These are phyloP conservation scores for Teratosphaeria pseudoeucalypti DNA, from an alignment of 2,329 filamentous ascomycete genomes.

Conservation along the genomic window DNA sequence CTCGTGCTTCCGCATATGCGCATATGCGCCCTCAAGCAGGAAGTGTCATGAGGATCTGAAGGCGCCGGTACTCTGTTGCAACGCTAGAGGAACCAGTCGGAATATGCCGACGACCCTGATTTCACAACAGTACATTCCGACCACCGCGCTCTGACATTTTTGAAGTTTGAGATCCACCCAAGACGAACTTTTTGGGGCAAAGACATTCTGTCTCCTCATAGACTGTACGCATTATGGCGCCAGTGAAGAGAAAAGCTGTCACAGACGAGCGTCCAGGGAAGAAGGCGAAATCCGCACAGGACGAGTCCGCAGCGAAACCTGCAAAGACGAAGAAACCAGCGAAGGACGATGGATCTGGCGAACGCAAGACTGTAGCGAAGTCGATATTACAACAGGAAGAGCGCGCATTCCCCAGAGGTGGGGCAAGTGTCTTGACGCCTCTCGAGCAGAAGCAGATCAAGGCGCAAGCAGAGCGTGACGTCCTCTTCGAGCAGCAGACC, in stretches of 20 bases:
- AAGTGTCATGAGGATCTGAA: too few species aligned
- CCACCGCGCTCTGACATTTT: neutral
- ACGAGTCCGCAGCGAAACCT: slow-evolving; percentile 6
- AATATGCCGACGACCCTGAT: neutral
- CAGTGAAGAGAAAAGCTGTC: slow-evolving; percentile 37
- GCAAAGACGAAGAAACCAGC: neutral
- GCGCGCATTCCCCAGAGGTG: slow-evolving; percentile 82
- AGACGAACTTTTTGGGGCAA: neutral
- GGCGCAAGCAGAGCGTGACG: slow-evolving; percentile 84
- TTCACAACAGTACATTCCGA: neutral
- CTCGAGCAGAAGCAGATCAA: slow-evolving; percentile 95
- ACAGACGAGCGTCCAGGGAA: slow-evolving; percentile 27
- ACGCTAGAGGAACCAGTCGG: neutral
- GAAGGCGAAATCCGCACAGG: slow-evolving; percentile 21
- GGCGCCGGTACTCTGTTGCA: too few species aligned
- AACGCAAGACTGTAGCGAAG: slow-evolving; percentile 22
- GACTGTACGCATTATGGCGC: slow-evolving; percentile 29
- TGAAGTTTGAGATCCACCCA: neutral
- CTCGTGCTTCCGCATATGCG: too few species aligned
- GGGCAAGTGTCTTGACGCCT: slow-evolving; percentile 79
- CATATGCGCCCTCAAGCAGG: too few species aligned
- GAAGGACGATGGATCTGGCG: slow-evolving; percentile 12
- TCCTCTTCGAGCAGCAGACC: slow-evolving; percentile 71
- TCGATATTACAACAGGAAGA: slow-evolving; percentile 64
- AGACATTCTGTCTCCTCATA: neutral